Percentiles rank a stretch among this genome's conserved stretches.
Conservation (phyloP, 2,329 filamentous ascomycete species). For the Fusarium pseudocircinatum region DNA sequence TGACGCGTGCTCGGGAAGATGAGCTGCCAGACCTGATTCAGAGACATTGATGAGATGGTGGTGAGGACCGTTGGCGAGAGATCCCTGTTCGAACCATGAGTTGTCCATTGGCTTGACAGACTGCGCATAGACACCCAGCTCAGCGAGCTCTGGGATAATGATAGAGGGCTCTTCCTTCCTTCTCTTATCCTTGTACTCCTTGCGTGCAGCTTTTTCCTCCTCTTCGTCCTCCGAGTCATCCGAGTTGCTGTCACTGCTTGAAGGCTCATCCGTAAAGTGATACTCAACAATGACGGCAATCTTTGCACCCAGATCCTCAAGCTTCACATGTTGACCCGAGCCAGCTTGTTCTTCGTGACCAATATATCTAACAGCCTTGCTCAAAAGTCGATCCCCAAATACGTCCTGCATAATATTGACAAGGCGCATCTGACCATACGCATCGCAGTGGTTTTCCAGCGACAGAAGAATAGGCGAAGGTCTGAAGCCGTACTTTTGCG, state of each 20-base stretch:
- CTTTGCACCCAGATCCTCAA: conserved; percentile 69
- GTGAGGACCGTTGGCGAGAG: conserved; percentile 65
- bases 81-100: conserved; percentile 67
- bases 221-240: conserved; percentile 53
- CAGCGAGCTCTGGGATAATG: conserved; percentile 72
- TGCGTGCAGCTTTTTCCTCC: conserved; percentile 56
- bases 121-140: conserved; percentile 74
- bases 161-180: conserved; percentile 56
- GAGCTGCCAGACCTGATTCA: conserved; percentile 64
- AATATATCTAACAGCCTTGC: conserved; percentile 64
- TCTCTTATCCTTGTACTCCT: conserved; percentile 64
- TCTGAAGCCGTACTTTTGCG: conserved; percentile 49
- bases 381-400: conserved; percentile 68
- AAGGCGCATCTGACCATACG: conserved; percentile 67
- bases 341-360: conserved; percentile 65
- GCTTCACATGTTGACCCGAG: conserved; percentile 61
- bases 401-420: conserved; percentile 73
- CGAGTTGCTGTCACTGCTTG: conserved; percentile 48
- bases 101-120: conserved; percentile 74
- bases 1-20: conserved; percentile 59
- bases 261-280: conserved; percentile 64
- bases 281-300: conserved; percentile 76
- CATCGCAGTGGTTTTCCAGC: conserved; percentile 73
- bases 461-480: conserved; percentile 71
- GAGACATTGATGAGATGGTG: conserved; percentile 77